Conservation (phyloP, 1,139 yeast genomes). For the Casaregolazyma suthepensis region DNA sequence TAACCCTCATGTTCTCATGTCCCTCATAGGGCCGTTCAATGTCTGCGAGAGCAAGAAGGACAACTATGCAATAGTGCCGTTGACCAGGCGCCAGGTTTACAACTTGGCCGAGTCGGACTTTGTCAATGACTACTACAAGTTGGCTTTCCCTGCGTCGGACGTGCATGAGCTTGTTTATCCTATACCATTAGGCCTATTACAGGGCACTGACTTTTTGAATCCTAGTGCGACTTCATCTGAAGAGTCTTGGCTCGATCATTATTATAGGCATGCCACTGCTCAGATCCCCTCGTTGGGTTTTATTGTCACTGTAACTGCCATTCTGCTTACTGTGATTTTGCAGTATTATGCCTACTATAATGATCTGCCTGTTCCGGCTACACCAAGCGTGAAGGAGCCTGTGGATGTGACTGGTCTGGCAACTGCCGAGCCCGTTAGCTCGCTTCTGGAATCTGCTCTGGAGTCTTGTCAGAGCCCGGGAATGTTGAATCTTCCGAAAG, state of each 20-base stretch:
- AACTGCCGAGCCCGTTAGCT: not conserved
- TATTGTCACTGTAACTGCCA: not conserved
- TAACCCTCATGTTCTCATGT: constrained; percentile 7
- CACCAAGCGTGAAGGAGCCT: not conserved
- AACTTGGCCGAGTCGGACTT: constrained; percentile 3
- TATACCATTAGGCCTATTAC: not conserved
- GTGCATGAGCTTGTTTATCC: not conserved
- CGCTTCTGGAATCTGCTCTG: not conserved
- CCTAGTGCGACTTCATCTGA: not conserved
- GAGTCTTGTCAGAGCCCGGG: not conserved
- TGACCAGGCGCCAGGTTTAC: constrained; percentile 4
- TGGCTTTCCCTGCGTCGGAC: not conserved
- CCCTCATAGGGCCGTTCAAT: constrained; percentile 5
- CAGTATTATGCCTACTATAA: not conserved
- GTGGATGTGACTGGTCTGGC: not conserved
- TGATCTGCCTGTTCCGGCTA: not conserved
- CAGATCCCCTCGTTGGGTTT: not conserved
- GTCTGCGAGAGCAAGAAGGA: not conserved
- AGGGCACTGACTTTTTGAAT: not conserved
- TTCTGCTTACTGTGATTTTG: not conserved
- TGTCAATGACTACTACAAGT: not conserved
- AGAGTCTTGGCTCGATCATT: not conserved
- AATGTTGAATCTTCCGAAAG: not conserved
- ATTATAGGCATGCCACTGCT: not conserved
- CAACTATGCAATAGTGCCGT: not conserved